Conservation (phyloP, 2,329 filamentous ascomycete genomes). For the Nectriaceae sp. region DNA sequence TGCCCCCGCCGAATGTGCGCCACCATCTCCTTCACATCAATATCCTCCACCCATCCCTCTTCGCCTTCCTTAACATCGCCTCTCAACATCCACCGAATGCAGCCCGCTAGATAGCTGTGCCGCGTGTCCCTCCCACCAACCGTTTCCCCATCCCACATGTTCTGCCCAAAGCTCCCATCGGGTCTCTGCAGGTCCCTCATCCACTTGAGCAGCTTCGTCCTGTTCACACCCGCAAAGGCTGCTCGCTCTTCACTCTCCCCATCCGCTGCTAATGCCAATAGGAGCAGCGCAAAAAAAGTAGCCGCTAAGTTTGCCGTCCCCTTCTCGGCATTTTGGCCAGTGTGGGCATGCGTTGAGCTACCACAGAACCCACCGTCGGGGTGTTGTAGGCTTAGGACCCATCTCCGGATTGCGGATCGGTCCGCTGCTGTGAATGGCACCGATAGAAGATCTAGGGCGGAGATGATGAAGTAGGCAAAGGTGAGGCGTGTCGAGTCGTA, state of each 20-base stretch:
- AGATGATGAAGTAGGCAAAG: slow-evolving; percentile 85
- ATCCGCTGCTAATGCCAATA: slow-evolving; percentile 58
- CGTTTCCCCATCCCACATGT: slow-evolving; percentile 60
- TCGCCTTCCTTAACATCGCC: slow-evolving; percentile 56
- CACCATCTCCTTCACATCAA: slow-evolving; percentile 71
- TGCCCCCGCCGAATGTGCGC: slow-evolving; percentile 69
- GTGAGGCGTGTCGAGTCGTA: slow-evolving; percentile 91
- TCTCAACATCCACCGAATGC: slow-evolving; percentile 79
- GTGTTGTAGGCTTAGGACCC: slow-evolving; percentile 87
- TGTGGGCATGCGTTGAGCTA: slow-evolving; percentile 65
- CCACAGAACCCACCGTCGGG: slow-evolving; percentile 86
- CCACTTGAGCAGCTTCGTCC: slow-evolving; percentile 71
- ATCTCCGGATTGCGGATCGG: slow-evolving; percentile 56
- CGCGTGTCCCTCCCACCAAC: slow-evolving; percentile 82
- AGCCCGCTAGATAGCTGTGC: slow-evolving; percentile 83
- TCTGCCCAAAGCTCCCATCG: slow-evolving; percentile 92
- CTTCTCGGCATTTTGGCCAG: slow-evolving; percentile 45
- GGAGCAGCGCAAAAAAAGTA: slow-evolving; percentile 83
- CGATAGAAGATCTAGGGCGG: slow-evolving; percentile 79
- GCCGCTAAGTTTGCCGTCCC: slow-evolving; percentile 74
- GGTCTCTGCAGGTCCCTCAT: slow-evolving; percentile 72
- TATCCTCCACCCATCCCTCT: slow-evolving; percentile 64
- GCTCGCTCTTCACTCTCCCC: slow-evolving; percentile 39
- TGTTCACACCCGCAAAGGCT: slow-evolving; percentile 65
- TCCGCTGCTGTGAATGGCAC: slow-evolving; percentile 53